A percentile compares a stretch with the other conserved stretches of the same genome.
phyloP scores from a whole-genome alignment of 1,284 basidiomycete species.

The Farysia itapuensis region DNA sequence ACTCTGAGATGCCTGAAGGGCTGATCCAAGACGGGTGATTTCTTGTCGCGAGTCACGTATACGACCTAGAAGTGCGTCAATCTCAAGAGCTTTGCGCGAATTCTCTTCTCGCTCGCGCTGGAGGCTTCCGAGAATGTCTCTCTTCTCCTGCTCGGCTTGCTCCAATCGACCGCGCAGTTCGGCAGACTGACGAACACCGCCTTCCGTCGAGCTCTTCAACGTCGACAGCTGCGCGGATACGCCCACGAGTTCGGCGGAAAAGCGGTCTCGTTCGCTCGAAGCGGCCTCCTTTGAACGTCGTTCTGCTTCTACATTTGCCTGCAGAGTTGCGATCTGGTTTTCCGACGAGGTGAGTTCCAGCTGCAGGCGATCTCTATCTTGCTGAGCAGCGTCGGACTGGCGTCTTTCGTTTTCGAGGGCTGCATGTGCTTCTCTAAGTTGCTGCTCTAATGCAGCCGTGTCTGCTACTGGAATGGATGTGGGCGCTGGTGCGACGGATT shows the following conservation, averaged over 20 bases:
- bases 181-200: conserved; percentile 30
- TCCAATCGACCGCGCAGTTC: conserved; percentile 37
- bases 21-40: conserved; percentile 38
- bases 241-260: conserved; percentile 37
- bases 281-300: conserved; percentile 33
- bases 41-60: conserved; percentile 46
- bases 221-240: conserved; percentile 32
- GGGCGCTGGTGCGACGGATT: too few relatives aligned
- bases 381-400: conserved; percentile 25
- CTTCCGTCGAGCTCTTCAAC: conserved; percentile 30
- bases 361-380: conserved; percentile 9
- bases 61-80: conserved; percentile 30
- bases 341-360: conserved; percentile 24
- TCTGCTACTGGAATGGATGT: too few relatives aligned
- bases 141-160: conserved; percentile 53
- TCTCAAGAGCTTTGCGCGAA: conserved; percentile 47
- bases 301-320: conserved; percentile 22
- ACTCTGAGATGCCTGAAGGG: conserved; percentile 44
- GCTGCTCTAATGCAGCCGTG: too few relatives aligned
- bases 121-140: conserved; percentile 49
- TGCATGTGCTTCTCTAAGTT: conserved; percentile 18
- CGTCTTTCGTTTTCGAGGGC: conserved; percentile 29
- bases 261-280: conserved; percentile 22
- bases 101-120: conserved; percentile 52
- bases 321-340: conserved; percentile 20